phyloP scores from a whole-genome alignment of 163 green algal species.

The Chlamydomonas reinhardtii region DNA sequence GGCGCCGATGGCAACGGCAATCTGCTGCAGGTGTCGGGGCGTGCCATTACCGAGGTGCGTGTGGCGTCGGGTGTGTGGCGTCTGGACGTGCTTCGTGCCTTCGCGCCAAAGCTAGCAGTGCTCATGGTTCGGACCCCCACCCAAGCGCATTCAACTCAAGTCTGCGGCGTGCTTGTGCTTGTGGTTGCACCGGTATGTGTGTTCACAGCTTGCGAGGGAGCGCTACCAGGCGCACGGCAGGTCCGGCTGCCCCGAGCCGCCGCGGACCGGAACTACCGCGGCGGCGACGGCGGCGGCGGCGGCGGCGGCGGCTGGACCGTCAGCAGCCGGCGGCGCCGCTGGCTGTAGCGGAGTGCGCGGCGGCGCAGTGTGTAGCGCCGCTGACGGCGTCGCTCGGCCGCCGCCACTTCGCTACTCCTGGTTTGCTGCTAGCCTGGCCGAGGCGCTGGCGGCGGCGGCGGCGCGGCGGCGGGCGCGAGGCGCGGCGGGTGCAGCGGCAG shows the following conservation, averaged over 20 bases:
- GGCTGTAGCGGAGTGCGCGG: no score
- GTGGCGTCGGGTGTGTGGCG: not conserved
- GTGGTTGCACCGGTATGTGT: no score
- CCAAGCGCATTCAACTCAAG: no score
- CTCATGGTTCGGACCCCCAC: no score
- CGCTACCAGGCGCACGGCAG: not conserved
- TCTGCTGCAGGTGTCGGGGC: not conserved
- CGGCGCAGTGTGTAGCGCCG: no score
- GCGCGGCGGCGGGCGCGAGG: no score
- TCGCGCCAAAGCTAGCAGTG: no score
- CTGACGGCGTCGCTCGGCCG: no score
- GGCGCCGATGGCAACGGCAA: no score
- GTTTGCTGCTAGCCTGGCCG: constrained; percentile 4
- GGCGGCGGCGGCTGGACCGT: not conserved
- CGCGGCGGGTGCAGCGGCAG: not conserved
- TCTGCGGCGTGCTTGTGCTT: not conserved
- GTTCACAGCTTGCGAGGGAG: not conserved
- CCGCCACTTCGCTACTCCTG: constrained; percentile 12
- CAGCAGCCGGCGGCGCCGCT: not conserved
- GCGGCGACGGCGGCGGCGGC: not conserved
- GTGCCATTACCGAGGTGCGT: not conserved
- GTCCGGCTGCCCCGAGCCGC: not conserved
- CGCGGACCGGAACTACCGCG: not conserved
- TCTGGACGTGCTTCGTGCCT: no score
- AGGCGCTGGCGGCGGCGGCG: not conserved